Evolutionary conservation across 176 grass and related monocot species (phyloP), one percentile per base, ranked within the genome.

Genomic region (Olyra latifolia): DNA sequence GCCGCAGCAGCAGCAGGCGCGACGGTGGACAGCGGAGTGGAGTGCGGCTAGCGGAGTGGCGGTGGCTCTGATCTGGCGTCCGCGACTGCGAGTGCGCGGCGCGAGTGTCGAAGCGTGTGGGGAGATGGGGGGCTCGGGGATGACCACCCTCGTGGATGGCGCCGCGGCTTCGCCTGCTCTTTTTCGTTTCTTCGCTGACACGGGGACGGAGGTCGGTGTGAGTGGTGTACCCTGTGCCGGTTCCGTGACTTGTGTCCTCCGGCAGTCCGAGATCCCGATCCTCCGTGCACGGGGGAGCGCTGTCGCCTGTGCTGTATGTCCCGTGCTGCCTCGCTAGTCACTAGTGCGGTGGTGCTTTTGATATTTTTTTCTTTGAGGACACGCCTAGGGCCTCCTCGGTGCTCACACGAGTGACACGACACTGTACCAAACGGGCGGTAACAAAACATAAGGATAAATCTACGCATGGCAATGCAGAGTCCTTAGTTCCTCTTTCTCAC

Each of bases 71-170:
- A 82, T 87, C 72, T 71, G 85, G 85, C 56, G 7, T 64, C 29
- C 19, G n/a, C 41, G 55, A 12, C 0, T 46, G n/a, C n/a, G 49
- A 3, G 27, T 11, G 29, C 58, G 83, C 25, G 76, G 53, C 27
- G 32, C 29, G 67, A 17, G 74, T 29, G 54, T 49, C 65, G 53
- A 73, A 41, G 40, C 79, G 53, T 9, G 10, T 3, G 71, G 69
- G 46, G 79, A 39, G 25, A 82, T 14, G 67, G 43, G 68, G 62
- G 28, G 74, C 82, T 83, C n/a, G 85, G 45, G 76, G 46, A 16
- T 25, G 72, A 82, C 85, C 72, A 71, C 65, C 75, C 87, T 88
- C 87, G 87, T 84, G 76, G 69, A 4, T 66, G 67, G 74, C 80
- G 74, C 74, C 67, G 73, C 80, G 86, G 80, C 7, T 11, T 54